Base-by-base conservation (phyloP, 1,139 yeast genomes). In the Yamadazyma atlantica region DNA sequence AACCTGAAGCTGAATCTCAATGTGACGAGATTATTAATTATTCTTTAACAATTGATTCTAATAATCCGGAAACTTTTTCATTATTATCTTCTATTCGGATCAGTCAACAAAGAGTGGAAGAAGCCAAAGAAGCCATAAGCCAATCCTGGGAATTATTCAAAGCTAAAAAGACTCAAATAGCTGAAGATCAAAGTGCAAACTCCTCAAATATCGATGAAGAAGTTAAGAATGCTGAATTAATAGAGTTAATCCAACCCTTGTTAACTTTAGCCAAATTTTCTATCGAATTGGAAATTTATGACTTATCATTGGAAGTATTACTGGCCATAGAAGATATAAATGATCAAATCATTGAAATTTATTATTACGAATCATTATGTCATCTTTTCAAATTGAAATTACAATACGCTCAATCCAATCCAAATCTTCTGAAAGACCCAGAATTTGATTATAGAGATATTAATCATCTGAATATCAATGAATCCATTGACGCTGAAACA, bases 41-140 rank as follows among this genome's bases (percentile, higher is more conserved):
- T 50, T 82, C 95, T 0, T 61, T 88, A 51, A 62, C 75, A 38
- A 62, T 85, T 27, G 90, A 86, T 45, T 38, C 55, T 4, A 59
- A 64, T 5, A 80, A 83, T 40, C 85, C 96, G 0, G 97, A 90
- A 59, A 78, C 89, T 1, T 85, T 86, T 78, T 78, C 90, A 2
- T 69, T 86, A 27, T 67, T 90, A 44, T 90, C 96, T 3, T 88
- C 96, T 24, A 86, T 94, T 45, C 75, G 96, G 44, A 88, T 92
- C 36, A 86, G 96, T 4, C 98, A 94, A 60, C 92, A 84, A 55
- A 69, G 81, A 36, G 70, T 69, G 29, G 73, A 73, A 0, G 97
- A 89, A 13, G 97, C 97, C 4, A 62, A 66, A 39, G 70, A 73
- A 24, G 92, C 95, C 0, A 67, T 90, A 36, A 41, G 49, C n/a